A percentile compares a stretch with the other conserved stretches of the same genome.
phyloP scores from a whole-genome alignment of 768 basidiomycete species.

The Lentinula guzmanii region DNA sequence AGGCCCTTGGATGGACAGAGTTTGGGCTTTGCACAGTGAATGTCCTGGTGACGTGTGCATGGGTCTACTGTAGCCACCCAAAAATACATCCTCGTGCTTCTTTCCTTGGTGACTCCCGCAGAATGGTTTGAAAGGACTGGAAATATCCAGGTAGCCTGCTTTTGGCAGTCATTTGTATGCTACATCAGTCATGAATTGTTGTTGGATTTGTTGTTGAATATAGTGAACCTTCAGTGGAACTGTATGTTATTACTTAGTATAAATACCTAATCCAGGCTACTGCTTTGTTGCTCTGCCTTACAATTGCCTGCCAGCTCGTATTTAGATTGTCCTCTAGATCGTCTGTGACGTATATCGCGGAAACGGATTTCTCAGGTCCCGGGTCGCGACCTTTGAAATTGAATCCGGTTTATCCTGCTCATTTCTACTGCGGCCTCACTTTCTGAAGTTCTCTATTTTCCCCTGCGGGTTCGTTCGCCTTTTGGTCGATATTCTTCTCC shows the following conservation, averaged over 20 bases:
- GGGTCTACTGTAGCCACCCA: slow-evolving; percentile 31
- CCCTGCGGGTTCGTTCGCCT: too few relatives aligned
- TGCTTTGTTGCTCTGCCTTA: background rate
- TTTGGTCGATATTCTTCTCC: background rate
- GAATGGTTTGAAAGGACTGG: slow-evolving; percentile 23
- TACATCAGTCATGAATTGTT: too few relatives aligned
- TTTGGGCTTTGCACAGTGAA: slow-evolving; percentile 57
- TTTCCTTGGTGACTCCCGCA: slow-evolving; percentile 25
- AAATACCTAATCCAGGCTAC: background rate
- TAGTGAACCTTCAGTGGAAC: too few relatives aligned
- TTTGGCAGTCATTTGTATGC: too few relatives aligned
- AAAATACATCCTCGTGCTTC: slow-evolving; percentile 14
- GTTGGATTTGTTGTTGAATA: too few relatives aligned
- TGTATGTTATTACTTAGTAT: too few relatives aligned
- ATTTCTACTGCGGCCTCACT: background rate
- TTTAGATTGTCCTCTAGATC: background rate
- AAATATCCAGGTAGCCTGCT: too few relatives aligned
- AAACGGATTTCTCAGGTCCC: background rate
- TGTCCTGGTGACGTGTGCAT: slow-evolving; percentile 46
- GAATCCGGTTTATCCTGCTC: too few relatives aligned
- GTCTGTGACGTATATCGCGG: background rate
- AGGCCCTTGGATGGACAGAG: slow-evolving; percentile 73
- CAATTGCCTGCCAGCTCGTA: background rate
- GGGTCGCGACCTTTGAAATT: background rate
- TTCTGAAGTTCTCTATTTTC: background rate